Base-by-base conservation (phyloP, 257 asterid genomes). In the Primulina huaijiensis region DNA sequence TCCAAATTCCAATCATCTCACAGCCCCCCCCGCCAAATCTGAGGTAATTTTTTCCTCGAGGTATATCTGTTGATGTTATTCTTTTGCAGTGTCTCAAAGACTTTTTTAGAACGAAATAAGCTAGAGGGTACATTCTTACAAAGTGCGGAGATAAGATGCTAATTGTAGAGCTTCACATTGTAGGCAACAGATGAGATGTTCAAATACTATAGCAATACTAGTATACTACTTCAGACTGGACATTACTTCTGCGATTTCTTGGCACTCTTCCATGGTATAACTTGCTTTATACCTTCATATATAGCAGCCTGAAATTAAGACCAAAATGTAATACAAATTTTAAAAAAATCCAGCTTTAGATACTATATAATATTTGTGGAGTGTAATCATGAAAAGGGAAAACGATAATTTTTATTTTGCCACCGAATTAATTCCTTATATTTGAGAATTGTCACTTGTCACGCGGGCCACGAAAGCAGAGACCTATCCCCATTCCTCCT, bases 281-380 rank as follows among this genome's bases (percentile, higher is more conserved):
- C 90, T 55, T 85, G 89, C 87, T 87, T 89, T 50, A 89, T 76
- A 11, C 96, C 92, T 65, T 82, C 75, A 60, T 60, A 85, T 52
- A 87, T 81, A 2, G 83, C 65, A 40, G 78, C 84, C 96, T 89
- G 87, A 12, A 80, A 72, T 23, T 17, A 27, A 66, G 25, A 46
- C 29, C 9, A 27, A 9, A 71, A 2, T 4, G 34, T 8, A 4
- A 59, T 43, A 17, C 57, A 19, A 5, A 20, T 1, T 40, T 0
- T 1, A 31, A 31, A 31, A 7, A 58, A 21, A 9, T 14, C 57
- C 57, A 50, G 57, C 57, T 50, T 50, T 50, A 17, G 57, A 14
- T 43, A 3, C 19, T 14, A 12, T 46, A 16, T 16, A 50, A 17
- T 2, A 17, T 50, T 50, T 17, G 16, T 50, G 21, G 21, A 50